Evolutionary conservation across 2,329 filamentous ascomycete species (phyloP).

Genomic region (Monilinia vaccinii-corymbosi): DNA sequence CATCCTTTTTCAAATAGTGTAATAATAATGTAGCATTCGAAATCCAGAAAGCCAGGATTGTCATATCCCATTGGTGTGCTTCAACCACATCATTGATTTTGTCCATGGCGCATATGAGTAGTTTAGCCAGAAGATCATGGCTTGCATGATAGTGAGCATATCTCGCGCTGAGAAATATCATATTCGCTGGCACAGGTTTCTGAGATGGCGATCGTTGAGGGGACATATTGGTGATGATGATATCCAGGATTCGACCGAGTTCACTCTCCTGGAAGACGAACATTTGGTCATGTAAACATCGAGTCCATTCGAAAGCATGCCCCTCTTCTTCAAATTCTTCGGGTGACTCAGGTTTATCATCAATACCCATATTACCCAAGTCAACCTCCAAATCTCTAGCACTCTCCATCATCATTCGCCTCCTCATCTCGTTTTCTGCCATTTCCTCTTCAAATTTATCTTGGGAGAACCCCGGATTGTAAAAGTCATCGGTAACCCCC

Average conservation of each 20-base stretch:
- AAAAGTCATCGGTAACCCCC: constrained; percentile 82
- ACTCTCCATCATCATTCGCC: constrained; percentile 99
- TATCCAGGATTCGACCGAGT: constrained; percentile 82
- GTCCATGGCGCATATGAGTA: constrained; percentile 81
- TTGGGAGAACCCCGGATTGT: constrained; percentile 83
- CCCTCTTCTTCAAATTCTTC: constrained; percentile 82
- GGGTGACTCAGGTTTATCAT: constrained; percentile 80
- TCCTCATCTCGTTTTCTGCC: constrained; percentile 90
- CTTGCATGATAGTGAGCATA: constrained; percentile 97
- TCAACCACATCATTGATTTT: constrained; percentile 98
- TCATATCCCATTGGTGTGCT: constrained; percentile 97
- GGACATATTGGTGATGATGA: constrained; percentile 96
- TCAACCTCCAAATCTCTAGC: constrained; percentile 95
- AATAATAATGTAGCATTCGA: constrained; percentile 93
- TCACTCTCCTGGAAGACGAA: constrained; percentile 98
- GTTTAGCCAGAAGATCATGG: constrained; percentile 67
- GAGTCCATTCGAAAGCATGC: constrained; percentile 92
- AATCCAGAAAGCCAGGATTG: constrained; percentile 96
- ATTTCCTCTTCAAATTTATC: constrained; percentile 95
- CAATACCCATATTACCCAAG: constrained; percentile 86
- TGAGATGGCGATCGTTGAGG: constrained; percentile 93
- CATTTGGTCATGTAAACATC: constrained; percentile 96
- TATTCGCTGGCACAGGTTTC: constrained; percentile 94
- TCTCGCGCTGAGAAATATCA: constrained; percentile 88
- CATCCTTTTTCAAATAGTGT: constrained; percentile 94